A percentile compares a stretch with the other conserved stretches of the same genome.
Evolutionary conservation across 2,329 filamentous ascomycete species (phyloP).

Genomic region (Exophiala dermatitidis): DNA sequence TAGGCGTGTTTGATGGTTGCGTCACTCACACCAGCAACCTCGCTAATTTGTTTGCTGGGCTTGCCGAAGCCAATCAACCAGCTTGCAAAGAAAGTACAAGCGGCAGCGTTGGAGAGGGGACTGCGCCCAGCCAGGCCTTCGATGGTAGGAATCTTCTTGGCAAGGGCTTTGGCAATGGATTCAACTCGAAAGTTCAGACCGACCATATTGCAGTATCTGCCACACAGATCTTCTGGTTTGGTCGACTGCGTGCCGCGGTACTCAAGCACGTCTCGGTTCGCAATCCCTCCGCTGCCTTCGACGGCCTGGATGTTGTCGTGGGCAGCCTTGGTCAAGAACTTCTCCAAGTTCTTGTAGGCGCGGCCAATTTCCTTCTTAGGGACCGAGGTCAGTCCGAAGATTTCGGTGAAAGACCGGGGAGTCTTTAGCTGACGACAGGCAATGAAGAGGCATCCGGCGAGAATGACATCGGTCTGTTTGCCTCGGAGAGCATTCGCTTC

Average conservation of each 20-base stretch:
- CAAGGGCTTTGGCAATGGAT: constrained; percentile 71
- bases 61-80: constrained; percentile 74
- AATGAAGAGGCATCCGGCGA: constrained; percentile 95
- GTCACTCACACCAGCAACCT: constrained; percentile 82
- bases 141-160: constrained; percentile 66
- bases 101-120: constrained; percentile 85
- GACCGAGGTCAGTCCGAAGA: constrained; percentile 86
- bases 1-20: constrained; percentile 96
- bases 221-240: constrained; percentile 74
- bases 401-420: constrained; percentile 86
- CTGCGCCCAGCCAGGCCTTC: constrained; percentile 85
- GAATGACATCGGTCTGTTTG: constrained; percentile 87
- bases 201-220: constrained; percentile 81
- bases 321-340: constrained; percentile 62
- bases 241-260: constrained; percentile 72
- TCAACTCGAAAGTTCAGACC: constrained; percentile 67
- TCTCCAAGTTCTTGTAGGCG: constrained; percentile 88
- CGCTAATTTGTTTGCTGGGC: constrained; percentile 77
- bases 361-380: constrained; percentile 95
- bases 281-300: constrained; percentile 50
- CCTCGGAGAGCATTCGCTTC: constrained; percentile 92
- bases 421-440: constrained; percentile 85
- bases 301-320: constrained; percentile 48
- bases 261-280: constrained; percentile 43
- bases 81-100: constrained; percentile 94